Evolutionary conservation across 2,329 filamentous ascomycete genomes (phyloP).

Genomic region (Grosmannia huntii): DNA sequence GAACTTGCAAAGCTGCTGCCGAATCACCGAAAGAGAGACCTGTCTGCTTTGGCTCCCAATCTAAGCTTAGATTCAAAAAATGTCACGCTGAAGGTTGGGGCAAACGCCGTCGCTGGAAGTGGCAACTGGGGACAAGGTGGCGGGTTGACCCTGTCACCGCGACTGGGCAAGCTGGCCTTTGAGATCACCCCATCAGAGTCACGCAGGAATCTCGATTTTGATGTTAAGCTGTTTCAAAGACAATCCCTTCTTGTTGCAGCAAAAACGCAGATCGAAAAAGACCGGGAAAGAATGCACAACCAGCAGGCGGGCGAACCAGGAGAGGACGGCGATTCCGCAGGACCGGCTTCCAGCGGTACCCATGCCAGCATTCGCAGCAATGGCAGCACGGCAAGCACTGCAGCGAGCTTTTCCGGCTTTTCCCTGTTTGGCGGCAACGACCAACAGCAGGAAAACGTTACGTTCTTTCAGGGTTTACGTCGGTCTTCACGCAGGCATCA

Average conservation of each 20-base stretch:
- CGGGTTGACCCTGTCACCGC: constrained; percentile 1
- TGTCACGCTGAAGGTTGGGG: too few species aligned
- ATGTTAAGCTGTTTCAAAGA: constrained; percentile 11
- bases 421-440: not conserved
- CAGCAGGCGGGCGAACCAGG: not conserved
- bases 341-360: not conserved
- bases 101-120: not conserved
- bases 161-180: constrained; percentile 9
- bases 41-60: not conserved
- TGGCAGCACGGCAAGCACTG: not conserved
- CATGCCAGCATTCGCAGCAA: constrained; percentile 1
- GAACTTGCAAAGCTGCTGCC: not conserved
- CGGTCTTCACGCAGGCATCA: not conserved
- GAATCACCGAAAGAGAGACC: not conserved
- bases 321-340: not conserved
- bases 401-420: not conserved
- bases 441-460: not conserved
- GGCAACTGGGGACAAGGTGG: not conserved
- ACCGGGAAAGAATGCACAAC: not conserved
- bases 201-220: constrained; percentile 8
- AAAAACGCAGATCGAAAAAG: constrained; percentile 7
- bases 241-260: constrained; percentile 11
- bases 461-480: not conserved
- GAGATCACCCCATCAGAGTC: constrained; percentile 10
- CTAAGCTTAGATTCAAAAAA: not conserved